phyloP scores from a whole-genome alignment of 306 rosid genomes.

The Glycyrrhiza uralensis region DNA sequence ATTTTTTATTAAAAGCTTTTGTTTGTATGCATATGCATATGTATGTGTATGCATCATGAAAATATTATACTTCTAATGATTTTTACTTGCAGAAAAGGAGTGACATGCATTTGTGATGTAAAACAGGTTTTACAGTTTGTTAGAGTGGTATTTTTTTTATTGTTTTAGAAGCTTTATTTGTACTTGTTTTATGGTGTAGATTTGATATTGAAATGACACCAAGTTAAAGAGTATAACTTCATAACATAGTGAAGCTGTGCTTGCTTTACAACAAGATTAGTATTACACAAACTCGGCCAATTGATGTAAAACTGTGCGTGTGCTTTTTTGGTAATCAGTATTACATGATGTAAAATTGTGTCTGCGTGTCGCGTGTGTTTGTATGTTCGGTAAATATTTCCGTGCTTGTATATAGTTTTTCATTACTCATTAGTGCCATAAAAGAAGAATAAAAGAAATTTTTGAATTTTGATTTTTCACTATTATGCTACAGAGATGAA shows the following conservation, averaged over 20 bases:
- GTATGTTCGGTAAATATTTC: background rate
- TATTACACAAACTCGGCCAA: background rate
- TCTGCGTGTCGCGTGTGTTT: background rate
- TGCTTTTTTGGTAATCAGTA: background rate
- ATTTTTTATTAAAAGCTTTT: background rate
- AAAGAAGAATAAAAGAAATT: background rate
- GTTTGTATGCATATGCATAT: background rate
- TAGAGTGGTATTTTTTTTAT: background rate
- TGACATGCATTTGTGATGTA: background rate
- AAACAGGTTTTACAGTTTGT: background rate
- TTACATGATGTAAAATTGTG: background rate
- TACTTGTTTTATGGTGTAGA: background rate
- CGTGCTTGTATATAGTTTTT: background rate
- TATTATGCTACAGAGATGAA: background rate
- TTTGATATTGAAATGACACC: background rate
- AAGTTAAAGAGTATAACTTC: background rate
- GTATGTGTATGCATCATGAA: background rate
- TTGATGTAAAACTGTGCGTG: background rate
- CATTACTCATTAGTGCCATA: background rate
- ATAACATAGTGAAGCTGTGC: background rate
- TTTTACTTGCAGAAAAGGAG: background rate
- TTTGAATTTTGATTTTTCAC: background rate
- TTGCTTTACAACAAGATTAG: background rate
- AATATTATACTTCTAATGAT: background rate
- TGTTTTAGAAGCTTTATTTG: background rate